Evolutionary conservation across 805 yeast genomes (phyloP).

Genomic region (Lipomyces sp.): DNA sequence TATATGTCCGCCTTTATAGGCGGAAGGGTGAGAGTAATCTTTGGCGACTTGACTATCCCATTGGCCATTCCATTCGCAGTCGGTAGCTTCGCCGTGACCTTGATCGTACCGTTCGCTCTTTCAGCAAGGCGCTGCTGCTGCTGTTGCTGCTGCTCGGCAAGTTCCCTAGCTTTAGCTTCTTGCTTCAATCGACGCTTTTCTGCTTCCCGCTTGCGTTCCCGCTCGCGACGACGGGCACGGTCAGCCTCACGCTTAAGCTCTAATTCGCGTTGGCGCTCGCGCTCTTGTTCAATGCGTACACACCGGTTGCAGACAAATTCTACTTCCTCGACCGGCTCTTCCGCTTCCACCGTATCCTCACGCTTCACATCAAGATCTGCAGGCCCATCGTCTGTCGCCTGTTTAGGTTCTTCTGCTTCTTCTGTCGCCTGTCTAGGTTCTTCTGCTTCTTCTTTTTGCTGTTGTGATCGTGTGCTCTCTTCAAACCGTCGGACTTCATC

Average conservation of each 20-base stretch:
- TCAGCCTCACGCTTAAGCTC: conserved; percentile 32
- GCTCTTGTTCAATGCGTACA: conserved; percentile 27
- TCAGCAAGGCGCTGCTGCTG: neutral
- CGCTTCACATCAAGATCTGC: conserved; percentile 6
- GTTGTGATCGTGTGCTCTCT: conserved; percentile 19
- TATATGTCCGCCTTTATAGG: neutral
- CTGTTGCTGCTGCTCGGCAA: neutral
- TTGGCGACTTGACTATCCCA: neutral
- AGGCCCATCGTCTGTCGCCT: conserved; percentile 9
- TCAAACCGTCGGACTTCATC: conserved; percentile 33
- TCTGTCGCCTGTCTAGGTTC: conserved; percentile 15
- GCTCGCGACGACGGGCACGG: conserved; percentile 31
- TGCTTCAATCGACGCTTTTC: conserved; percentile 18
- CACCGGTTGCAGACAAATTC: conserved; percentile 34
- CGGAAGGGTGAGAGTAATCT: neutral
- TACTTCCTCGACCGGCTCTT: conserved; percentile 21
- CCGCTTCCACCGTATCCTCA: conserved; percentile 13
- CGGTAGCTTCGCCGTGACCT: conserved; percentile 1
- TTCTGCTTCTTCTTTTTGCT: conserved; percentile 22
- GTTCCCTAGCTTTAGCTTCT: conserved; percentile 16
- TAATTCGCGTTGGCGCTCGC: conserved; percentile 17
- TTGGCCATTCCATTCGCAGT: neutral
- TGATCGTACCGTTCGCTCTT: neutral
- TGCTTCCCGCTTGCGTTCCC: conserved; percentile 31
- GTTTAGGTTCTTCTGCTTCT: conserved; percentile 13